phyloP scores from a whole-genome alignment of 257 asterid genomes.

The Solanum clarkiae region DNA sequence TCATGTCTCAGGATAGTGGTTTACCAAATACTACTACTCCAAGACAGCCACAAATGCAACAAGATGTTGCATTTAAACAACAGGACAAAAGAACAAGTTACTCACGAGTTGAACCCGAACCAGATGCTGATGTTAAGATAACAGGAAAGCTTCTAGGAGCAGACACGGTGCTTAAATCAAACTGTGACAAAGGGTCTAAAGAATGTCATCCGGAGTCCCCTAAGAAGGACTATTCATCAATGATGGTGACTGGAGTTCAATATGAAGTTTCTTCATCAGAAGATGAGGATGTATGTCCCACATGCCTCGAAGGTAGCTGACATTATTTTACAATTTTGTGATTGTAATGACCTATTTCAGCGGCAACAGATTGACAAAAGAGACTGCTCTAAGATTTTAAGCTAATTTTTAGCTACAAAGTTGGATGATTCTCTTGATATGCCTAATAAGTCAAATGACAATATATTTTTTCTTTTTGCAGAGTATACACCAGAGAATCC shows the following conservation, averaged over 20 bases:
- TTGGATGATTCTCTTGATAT: background rate
- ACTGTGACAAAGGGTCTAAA: background rate
- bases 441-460: background rate
- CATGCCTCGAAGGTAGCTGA: constrained; percentile 56
- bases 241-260: background rate
- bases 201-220: constrained; percentile 6
- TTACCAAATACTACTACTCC: background rate
- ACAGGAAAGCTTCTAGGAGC: background rate
- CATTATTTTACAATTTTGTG: background rate
- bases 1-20: background rate
- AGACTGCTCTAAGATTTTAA: background rate
- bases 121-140: constrained; percentile 3
- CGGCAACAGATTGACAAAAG: background rate
- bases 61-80: background rate
- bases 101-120: constrained; percentile 12
- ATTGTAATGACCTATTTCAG: background rate
- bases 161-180: background rate
- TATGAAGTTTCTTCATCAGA: constrained; percentile 7
- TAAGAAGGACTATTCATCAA: background rate
- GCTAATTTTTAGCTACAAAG: background rate
- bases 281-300: constrained; percentile 46
- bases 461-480: background rate
- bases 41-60: background rate
- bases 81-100: constrained; percentile 8
- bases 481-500: constrained; percentile 53